Conservation (phyloP, 768 basidiomycete species). For the Phlebiopsis gigantea region DNA sequence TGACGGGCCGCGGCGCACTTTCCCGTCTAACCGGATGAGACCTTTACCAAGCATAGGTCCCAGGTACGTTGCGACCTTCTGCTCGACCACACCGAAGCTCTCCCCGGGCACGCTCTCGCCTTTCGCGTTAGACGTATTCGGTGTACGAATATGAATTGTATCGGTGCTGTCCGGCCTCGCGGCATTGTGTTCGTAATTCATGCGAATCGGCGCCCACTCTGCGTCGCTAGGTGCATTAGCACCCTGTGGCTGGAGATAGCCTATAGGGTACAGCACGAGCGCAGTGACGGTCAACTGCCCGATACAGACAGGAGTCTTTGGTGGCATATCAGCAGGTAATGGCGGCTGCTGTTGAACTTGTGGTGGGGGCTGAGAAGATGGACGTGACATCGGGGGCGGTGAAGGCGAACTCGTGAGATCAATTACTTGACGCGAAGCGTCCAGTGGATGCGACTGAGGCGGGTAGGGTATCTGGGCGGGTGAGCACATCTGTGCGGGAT, state of each 20-base stretch:
- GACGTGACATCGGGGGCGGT: conserved; percentile 18
- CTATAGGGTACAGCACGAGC: conserved; percentile 76
- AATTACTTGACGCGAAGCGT: conserved; percentile 49
- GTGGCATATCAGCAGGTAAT: conserved; percentile 53
- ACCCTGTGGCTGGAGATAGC: conserved; percentile 52
- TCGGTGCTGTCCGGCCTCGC: conserved; percentile 47
- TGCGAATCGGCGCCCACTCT: conserved; percentile 66
- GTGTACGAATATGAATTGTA: conserved; percentile 75
- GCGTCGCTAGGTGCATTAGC: conserved; percentile 30
- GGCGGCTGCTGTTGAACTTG: conserved; percentile 1
- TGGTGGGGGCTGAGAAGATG: conserved; percentile 11
- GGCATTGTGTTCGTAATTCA: conserved; percentile 65
- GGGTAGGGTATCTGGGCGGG: background rate
- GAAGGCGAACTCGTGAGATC: conserved; percentile 48
- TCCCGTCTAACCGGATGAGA: conserved; percentile 74
- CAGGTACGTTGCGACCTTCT: conserved; percentile 72
- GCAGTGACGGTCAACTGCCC: conserved; percentile 81
- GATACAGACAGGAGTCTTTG: conserved; percentile 84
- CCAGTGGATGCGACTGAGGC: conserved; percentile 6
- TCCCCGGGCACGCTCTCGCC: conserved; percentile 60
- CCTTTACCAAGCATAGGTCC: conserved; percentile 85
- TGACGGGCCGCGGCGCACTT: conserved; percentile 58
- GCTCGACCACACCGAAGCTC: conserved; percentile 79
- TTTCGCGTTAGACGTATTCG: conserved; percentile 41
- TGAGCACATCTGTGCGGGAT: conserved; percentile 1